Conservation (phyloP, 2,329 filamentous ascomycete genomes). For the Alternaria alternata region DNA sequence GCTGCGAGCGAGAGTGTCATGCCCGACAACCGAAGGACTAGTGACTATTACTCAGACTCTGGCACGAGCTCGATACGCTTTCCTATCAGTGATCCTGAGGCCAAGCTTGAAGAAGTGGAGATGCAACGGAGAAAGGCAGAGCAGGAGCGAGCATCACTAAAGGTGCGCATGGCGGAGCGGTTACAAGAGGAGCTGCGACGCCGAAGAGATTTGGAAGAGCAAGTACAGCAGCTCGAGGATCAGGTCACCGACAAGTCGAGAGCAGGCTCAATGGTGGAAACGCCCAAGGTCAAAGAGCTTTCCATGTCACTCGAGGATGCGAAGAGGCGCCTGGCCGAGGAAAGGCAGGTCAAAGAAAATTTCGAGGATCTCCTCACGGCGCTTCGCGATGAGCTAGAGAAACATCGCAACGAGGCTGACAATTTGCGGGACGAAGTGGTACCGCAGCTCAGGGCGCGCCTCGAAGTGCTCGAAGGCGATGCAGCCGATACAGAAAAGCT, state of each 20-base stretch:
- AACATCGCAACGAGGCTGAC: conserved; percentile 86
- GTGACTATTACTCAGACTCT: conserved; percentile 98
- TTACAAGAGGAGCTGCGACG: conserved; percentile 84
- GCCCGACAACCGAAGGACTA: conserved; percentile 76
- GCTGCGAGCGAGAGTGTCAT: conserved; percentile 70
- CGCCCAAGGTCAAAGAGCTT: conserved; percentile 74
- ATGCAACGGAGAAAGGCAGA: conserved; percentile 83
- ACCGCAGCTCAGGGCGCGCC: conserved; percentile 76
- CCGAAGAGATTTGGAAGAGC: conserved; percentile 78
- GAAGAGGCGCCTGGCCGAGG: conserved; percentile 81
- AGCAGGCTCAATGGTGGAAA: conserved; percentile 33
- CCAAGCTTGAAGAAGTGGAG: conserved; percentile 75
- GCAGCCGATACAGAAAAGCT: conserved; percentile 75
- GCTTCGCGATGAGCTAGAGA: conserved; percentile 82
- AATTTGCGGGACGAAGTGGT: conserved; percentile 89
- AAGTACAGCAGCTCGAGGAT: conserved; percentile 83
- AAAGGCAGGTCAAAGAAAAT: conserved; percentile 86
- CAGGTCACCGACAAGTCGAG: conserved; percentile 62
- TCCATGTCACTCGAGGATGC: conserved; percentile 84
- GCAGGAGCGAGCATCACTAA: conserved; percentile 88
- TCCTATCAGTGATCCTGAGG: conserved; percentile 67
- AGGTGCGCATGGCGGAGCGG: conserved; percentile 83
- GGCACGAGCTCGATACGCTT: conserved; percentile 85
- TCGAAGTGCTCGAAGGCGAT: conserved; percentile 80
- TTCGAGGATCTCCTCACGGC: conserved; percentile 91